A percentile compares a stretch with the other conserved stretches of the same genome.
Evolutionary conservation across 176 grass and related monocot genomes (phyloP).

Genomic region (Eragrostis curvula): DNA sequence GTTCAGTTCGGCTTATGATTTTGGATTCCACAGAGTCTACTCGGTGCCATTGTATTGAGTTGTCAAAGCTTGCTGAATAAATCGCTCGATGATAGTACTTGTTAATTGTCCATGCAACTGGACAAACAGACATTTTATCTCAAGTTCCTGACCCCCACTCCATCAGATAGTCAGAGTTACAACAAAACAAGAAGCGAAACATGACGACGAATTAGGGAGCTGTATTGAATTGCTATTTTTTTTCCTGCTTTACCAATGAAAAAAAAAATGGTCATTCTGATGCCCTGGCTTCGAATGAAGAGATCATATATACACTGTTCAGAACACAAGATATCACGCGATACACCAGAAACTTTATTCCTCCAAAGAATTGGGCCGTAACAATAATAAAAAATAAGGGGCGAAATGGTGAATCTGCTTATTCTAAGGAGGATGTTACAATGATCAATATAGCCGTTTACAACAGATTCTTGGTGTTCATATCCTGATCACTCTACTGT

Average conservation of each 20-base stretch:
- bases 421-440: slow-evolving; percentile 59
- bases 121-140: background rate
- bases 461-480: slow-evolving; percentile 58
- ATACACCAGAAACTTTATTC: slow-evolving; percentile 20
- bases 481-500: slow-evolving; percentile 71
- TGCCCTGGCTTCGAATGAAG: background rate
- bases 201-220: background rate
- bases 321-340: background rate
- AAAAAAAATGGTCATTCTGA: background rate
- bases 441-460: slow-evolving; percentile 56
- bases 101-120: background rate
- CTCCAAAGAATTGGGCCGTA: slow-evolving; percentile 32
- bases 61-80: background rate
- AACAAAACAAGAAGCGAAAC: background rate
- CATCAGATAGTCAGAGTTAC: background rate
- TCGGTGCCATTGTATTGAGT: background rate
- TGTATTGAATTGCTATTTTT: background rate
- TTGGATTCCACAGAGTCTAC: too few species aligned
- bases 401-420: slow-evolving; percentile 23
- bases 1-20: background rate
- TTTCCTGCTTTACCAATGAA: background rate
- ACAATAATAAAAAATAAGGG: slow-evolving; percentile 13
- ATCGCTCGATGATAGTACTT: background rate
- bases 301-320: background rate
- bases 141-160: background rate